Percentiles rank a stretch among this genome's conserved stretches.
These are phyloP conservation scores for Microcera coccophila DNA, from an alignment of 2,329 filamentous ascomycete genomes.

Conservation along the genomic window DNA sequence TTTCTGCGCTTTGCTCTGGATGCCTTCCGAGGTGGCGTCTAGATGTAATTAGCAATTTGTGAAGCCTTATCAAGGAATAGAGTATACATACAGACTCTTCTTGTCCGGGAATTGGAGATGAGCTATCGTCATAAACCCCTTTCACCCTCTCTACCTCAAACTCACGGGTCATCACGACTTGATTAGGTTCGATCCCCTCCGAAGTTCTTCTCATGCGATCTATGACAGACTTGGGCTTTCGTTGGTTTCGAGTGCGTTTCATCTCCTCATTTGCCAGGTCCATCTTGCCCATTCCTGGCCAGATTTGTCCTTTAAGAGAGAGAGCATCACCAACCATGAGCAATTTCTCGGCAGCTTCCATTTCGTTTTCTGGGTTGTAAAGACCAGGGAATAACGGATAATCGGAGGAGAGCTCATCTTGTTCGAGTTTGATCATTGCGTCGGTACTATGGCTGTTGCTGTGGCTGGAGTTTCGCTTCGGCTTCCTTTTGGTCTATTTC, in stretches of 20 bases:
- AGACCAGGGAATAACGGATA: conserved; percentile 29
- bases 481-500: conserved; percentile 28
- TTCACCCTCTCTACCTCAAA: conserved; percentile 50
- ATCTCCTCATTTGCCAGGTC: conserved; percentile 72
- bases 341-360: conserved; percentile 27
- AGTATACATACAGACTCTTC: conserved; percentile 41
- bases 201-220: conserved; percentile 63
- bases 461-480: too few species aligned
- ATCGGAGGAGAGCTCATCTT: conserved; percentile 23
- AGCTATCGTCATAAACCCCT: conserved; percentile 58
- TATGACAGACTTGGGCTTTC: conserved; percentile 70
- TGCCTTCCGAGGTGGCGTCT: conserved; percentile 31
- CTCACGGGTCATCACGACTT: conserved; percentile 58
- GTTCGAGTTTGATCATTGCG: conserved; percentile 27
- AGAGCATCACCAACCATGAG: conserved; percentile 29
- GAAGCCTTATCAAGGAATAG: background rate
- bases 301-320: conserved; percentile 66
- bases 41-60: conserved; percentile 6
- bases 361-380: conserved; percentile 27
- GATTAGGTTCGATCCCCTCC: conserved; percentile 57
- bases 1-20: conserved; percentile 31
- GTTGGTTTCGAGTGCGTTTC: conserved; percentile 72
- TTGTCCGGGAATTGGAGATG: conserved; percentile 43
- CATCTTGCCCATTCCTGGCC: conserved; percentile 77
- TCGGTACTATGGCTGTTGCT: conserved; percentile 12